Evolutionary conservation across 1,284 basidiomycete genomes (phyloP).

Genomic region (Trametes sp.): DNA sequence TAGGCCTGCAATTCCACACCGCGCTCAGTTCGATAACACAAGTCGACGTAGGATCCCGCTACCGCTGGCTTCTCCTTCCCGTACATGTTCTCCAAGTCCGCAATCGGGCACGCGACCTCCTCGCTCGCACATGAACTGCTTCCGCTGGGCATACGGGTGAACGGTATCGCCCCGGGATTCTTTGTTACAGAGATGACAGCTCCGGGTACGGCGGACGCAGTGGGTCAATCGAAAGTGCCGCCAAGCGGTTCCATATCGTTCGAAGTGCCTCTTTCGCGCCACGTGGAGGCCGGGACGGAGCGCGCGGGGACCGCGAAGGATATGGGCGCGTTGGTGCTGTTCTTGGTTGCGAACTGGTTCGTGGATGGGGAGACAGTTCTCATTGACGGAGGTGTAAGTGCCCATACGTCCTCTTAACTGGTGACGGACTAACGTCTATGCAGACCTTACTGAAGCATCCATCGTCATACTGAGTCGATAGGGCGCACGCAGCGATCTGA

Average conservation of each 20-base stretch:
- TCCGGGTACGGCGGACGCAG: constrained; percentile 41
- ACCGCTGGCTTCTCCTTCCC: constrained; percentile 52
- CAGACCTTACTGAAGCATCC: constrained; percentile 52
- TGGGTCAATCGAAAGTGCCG: constrained; percentile 45
- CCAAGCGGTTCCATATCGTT: constrained; percentile 38
- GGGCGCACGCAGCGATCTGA: too few relatives aligned
- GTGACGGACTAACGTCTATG: neutral
- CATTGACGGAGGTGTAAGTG: constrained; percentile 58
- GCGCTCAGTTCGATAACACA: neutral
- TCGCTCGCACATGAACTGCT: constrained; percentile 58
- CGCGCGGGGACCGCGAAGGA: constrained; percentile 42
- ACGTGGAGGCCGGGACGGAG: constrained; percentile 19
- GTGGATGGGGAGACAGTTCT: constrained; percentile 61
- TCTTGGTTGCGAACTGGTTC: constrained; percentile 56
- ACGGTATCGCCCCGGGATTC: constrained; percentile 57
- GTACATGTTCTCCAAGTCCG: constrained; percentile 59
- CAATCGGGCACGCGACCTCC: constrained; percentile 56
- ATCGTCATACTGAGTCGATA: constrained; percentile 51
- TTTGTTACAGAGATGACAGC: constrained; percentile 46
- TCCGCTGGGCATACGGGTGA: constrained; percentile 61
- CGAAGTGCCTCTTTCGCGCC: constrained; percentile 45
- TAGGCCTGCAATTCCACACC: constrained; percentile 21
- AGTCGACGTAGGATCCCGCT: constrained; percentile 45
- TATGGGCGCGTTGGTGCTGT: constrained; percentile 53
- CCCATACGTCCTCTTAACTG: too few relatives aligned